Evolutionary conservation across 2,329 filamentous ascomycete species (phyloP), one percentile per base, ranked within the genome.

Genomic region (Emergomyces africanus): DNA sequence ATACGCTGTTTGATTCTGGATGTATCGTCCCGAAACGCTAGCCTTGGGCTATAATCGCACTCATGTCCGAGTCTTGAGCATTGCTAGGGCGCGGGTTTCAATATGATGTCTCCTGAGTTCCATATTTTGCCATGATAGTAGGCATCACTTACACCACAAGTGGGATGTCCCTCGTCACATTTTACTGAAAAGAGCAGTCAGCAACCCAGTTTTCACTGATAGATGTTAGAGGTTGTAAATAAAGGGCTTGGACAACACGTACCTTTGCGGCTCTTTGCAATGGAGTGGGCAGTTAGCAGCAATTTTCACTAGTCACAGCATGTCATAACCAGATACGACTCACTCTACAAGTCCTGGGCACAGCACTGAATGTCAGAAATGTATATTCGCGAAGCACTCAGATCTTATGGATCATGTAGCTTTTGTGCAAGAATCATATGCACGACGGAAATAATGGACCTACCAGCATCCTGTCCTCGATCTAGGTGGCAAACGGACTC

Each of bases 41-140:
- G 72, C 53, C 81, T 75, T 18, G 80, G 79, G 60, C 77, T 78
- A 69, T 83, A 84, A 65, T 83, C 81, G 66, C 81, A 83, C 41
- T 74, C 72, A 66, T 82, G 79, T 51, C 80, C 78, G 25, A 83
- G 71, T 58, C 81, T 74, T 35, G 76, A 73, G 68, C 81, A 83
- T 73, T 81, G 81, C 73, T 79, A 62, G 41, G 10, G 30, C n/a
- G 18, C n/a, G 20, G 20, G 44, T 33, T 55, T 55, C 18, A 20
- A 35, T 28, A 46, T 20, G 12, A 30, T 25, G 37, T 23, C 18
- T 18, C 25, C 23, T 20, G 15, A 14, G n/a, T 44, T 9, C 37
- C 5, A 14, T 25, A 46, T 49, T 18, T 41, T 20, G 20, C 15
- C 25, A 28, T 50, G 14, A n/a, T n/a, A n/a, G 54, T 58, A 62